Evolutionary conservation across 306 rosid species (phyloP), one percentile per base, ranked within the genome.

Genomic region (Vicia villosa): DNA sequence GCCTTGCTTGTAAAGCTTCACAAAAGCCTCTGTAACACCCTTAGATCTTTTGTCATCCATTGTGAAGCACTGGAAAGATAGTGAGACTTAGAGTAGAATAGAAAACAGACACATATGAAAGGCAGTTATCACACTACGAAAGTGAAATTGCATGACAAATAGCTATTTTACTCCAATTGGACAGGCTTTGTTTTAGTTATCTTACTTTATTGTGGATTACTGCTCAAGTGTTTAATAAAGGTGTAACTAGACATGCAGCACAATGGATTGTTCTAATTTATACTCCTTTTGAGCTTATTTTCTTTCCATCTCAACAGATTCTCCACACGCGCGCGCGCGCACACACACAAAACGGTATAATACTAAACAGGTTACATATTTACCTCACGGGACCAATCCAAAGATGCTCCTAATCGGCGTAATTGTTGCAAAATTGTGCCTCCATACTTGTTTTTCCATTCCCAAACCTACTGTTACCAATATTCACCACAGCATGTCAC

Each of bases 311-410:
- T 13, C 50, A 50, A 38, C 11, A 14, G 30, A 47, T 45, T 72
- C 49, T 22, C 26, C 26, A 22, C 28, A 24, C 90, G 83, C 21
- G 8, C 26, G 3, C 28, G 3, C 90, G 83, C 21, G 8, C 26
- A 1, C 22, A 4, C 19, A 8, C 69, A n/a, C 28, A 38, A 5
- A 28, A 91, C 6, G 14, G 26, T 32, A 22, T 13, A 68, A 50
- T 24, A 57, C 65, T 32, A 64, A 66, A 26, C 11, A 66, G 22
- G 34, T 69, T 42, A 61, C 24, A 22, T 63, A 52, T 63, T 84
- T 77, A 90, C 98, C 96, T 94, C 98, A 73, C 95, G 97, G 59
- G 97, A 82, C 98, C 98, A 94, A 76, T 94, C 98, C 80, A 94
- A 57, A 78, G 98, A 94, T 68, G 95, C 96, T 78, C 98, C 98